Conservation (phyloP, 2,329 filamentous ascomycete genomes). For the Ceratocystis huliohia region DNA sequence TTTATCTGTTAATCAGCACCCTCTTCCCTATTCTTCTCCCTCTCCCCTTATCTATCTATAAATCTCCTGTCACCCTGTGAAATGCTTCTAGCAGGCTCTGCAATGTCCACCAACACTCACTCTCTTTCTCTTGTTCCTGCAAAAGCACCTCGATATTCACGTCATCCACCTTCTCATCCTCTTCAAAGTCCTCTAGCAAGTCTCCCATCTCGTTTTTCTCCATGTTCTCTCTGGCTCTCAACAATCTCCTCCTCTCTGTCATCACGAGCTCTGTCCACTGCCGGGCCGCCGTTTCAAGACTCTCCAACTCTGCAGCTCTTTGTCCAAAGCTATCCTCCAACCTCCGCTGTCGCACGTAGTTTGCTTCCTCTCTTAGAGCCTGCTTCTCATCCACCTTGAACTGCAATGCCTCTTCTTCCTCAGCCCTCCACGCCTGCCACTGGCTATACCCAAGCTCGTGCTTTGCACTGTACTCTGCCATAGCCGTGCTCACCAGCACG, state of each 20-base stretch:
- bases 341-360: neutral
- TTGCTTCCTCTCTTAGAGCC: constrained; percentile 22
- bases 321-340: constrained; percentile 12
- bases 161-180: constrained; percentile 14
- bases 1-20: neutral
- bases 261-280: constrained; percentile 15
- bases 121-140: neutral
- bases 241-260: constrained; percentile 9
- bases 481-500: constrained; percentile 30
- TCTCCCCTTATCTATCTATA: neutral
- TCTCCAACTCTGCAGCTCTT: constrained; percentile 21
- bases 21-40: too few relatives aligned
- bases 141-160: constrained; percentile 11
- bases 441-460: constrained; percentile 25
- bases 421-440: constrained; percentile 33
- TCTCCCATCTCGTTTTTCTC: constrained; percentile 12
- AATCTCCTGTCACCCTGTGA: neutral
- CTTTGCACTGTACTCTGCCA: constrained; percentile 7
- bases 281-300: constrained; percentile 14
- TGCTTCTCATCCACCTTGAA: constrained; percentile 26
- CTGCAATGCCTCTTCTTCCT: constrained; percentile 30
- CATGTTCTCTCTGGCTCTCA: constrained; percentile 1
- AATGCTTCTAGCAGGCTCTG: neutral
- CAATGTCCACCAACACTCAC: neutral
- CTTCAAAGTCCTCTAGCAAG: constrained; percentile 17